These are phyloP conservation scores for Eruca vesicaria DNA, from an alignment of 441 rosid species.

Conservation along the genomic window DNA sequence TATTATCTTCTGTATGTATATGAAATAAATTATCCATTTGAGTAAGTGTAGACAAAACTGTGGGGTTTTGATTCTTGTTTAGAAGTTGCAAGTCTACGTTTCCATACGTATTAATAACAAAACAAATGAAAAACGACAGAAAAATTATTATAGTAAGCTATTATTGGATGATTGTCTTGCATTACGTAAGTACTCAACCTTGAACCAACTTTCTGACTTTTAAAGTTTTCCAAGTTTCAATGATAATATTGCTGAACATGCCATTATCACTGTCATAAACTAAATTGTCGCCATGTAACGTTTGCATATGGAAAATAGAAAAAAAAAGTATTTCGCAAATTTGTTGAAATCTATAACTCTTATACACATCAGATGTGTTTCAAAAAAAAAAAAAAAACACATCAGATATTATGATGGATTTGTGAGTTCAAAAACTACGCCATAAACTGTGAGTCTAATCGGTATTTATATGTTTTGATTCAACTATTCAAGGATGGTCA, in stretches of 20 bases:
- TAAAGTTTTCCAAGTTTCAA: background rate
- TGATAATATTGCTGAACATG: background rate
- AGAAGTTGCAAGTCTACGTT: constrained; percentile 1
- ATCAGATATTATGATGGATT: background rate
- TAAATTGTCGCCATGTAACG: background rate
- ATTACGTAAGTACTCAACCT: constrained; percentile 13
- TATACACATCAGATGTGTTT: no score
- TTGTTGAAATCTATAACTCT: background rate
- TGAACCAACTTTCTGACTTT: background rate
- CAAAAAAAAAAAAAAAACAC: no score
- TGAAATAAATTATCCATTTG: background rate
- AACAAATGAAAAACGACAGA: background rate
- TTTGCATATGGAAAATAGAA: background rate
- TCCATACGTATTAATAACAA: background rate
- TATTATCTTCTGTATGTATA: background rate
- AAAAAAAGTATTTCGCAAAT: background rate
- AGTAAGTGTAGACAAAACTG: background rate
- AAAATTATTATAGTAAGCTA: background rate
- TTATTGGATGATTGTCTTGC: constrained; percentile 5
- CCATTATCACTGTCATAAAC: no score
- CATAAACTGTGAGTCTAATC: background rate
- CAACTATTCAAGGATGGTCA: background rate
- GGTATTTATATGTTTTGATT: background rate
- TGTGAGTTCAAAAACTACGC: background rate
- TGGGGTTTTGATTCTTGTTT: background rate